Evolutionary conservation across 192 early-diverging fungal species (phyloP).

Genomic region (Diversispora eburnea): DNA sequence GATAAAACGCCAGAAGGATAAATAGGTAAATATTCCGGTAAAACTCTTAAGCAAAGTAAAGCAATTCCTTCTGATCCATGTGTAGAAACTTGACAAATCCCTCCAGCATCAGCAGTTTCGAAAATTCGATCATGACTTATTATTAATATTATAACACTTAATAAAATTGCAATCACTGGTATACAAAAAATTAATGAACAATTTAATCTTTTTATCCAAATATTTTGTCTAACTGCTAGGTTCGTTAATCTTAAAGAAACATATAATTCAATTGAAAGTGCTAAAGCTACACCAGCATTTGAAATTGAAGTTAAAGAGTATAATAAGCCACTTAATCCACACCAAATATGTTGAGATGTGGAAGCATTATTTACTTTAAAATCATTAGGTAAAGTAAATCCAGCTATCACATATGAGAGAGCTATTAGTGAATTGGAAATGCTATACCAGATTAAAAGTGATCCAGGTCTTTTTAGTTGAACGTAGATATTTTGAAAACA

Average conservation of each 20-base stretch:
- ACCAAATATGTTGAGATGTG: neutral
- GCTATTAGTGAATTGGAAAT: constrained; percentile 6
- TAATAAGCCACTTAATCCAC: constrained; percentile 6
- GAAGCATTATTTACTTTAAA: neutral
- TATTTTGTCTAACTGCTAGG: neutral
- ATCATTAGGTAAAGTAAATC: neutral
- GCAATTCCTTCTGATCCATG: neutral
- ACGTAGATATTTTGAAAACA: constrained; percentile 27
- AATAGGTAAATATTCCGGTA: constrained; percentile 9
- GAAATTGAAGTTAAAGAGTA: neutral
- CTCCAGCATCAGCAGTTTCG: neutral
- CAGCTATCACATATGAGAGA: constrained; percentile 8
- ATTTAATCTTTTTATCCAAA: neutral
- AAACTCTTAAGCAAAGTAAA: constrained; percentile 4
- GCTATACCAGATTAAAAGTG: constrained; percentile 7
- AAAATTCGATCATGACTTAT: neutral
- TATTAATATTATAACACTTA: neutral
- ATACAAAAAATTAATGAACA: neutral
- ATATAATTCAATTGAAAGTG: constrained; percentile 14
- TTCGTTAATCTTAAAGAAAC: constrained; percentile 1
- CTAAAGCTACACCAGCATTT: constrained; percentile 3
- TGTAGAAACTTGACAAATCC: constrained; percentile 4
- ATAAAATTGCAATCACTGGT: neutral
- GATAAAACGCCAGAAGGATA: constrained; percentile 11
- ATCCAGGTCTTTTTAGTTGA: constrained; percentile 20